Evolutionary conservation across 1,284 basidiomycete genomes (phyloP).

Genomic region (Cerioporus squamosus): DNA sequence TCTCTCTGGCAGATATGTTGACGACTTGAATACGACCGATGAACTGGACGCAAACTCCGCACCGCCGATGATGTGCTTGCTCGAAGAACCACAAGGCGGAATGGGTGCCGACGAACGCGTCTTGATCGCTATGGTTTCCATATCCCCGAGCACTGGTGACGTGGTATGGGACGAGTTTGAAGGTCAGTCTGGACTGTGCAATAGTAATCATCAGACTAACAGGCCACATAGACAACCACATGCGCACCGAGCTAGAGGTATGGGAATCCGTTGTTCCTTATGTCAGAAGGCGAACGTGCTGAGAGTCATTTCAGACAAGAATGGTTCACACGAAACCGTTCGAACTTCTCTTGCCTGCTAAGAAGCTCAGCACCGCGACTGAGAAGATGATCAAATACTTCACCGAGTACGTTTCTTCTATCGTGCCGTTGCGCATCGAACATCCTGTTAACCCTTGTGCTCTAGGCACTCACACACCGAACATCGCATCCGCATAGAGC

Average conservation of each 20-base stretch:
- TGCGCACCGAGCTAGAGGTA: constrained; percentile 89
- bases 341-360: constrained; percentile 76
- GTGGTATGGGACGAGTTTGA: constrained; percentile 92
- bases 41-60: constrained; percentile 58
- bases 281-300: neutral
- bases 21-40: constrained; percentile 72
- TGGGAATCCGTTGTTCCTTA: constrained; percentile 8
- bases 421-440: neutral
- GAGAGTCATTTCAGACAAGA: constrained; percentile 61
- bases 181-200: constrained; percentile 45
- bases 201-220: neutral
- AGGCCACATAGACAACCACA: constrained; percentile 61
- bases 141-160: constrained; percentile 89
- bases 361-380: constrained; percentile 72
- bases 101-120: constrained; percentile 62
- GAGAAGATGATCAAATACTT: constrained; percentile 80
- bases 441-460: neutral
- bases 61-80: constrained; percentile 72
- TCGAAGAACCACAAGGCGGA: constrained; percentile 64
- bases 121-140: constrained; percentile 75
- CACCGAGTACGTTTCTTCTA: constrained; percentile 48
- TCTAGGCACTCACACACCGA: constrained; percentile 48
- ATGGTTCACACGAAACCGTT: constrained; percentile 84
- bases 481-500: constrained; percentile 65
- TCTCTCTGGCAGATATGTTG: constrained; percentile 69